phyloP scores from a whole-genome alignment of 768 basidiomycete species.

The Tubosaeta brunneosetosa region DNA sequence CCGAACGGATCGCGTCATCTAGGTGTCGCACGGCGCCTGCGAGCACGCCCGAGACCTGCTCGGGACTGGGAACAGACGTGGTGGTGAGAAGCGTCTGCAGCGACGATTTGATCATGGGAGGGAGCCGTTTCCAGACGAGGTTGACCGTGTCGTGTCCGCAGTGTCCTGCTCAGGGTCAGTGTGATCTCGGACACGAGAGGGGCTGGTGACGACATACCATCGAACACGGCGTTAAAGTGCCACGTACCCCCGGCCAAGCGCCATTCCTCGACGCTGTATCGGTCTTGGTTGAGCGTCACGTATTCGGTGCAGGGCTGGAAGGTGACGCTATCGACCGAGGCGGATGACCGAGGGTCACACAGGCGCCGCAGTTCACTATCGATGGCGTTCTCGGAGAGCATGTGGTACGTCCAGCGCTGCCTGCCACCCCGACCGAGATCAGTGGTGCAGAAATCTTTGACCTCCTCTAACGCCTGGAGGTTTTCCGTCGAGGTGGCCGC shows the following conservation, averaged over 20 bases:
- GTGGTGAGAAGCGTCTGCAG: constrained; percentile 34
- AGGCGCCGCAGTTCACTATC: constrained; percentile 37
- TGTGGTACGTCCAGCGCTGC: constrained; percentile 51
- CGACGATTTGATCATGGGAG: constrained; percentile 36
- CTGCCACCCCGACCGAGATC: constrained; percentile 51
- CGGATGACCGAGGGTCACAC: constrained; percentile 33
- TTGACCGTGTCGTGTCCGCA: constrained; percentile 46
- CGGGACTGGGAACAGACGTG: constrained; percentile 21
- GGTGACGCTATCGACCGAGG: constrained; percentile 35
- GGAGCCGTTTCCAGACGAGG: constrained; percentile 38
- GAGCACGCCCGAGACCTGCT: constrained; percentile 37
- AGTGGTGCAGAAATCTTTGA: constrained; percentile 47
- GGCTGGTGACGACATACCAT: constrained; percentile 31
- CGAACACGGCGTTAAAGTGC: constrained; percentile 44
- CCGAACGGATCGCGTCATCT: constrained; percentile 41
- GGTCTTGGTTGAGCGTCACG: constrained; percentile 38
- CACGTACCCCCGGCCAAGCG: constrained; percentile 37
- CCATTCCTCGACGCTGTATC: constrained; percentile 40
- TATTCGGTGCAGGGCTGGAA: constrained; percentile 42
- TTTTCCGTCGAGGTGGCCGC: constrained; percentile 45
- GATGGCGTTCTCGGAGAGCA: constrained; percentile 39
- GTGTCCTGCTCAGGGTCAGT: constrained; percentile 36
- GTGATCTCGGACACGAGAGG: constrained; percentile 26
- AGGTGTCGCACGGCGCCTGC: constrained; percentile 35
- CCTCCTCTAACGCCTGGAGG: constrained; percentile 48